Evolutionary conservation across 2,329 filamentous ascomycete genomes (phyloP), one percentile per base, ranked within the genome.

Genomic region (Chaetoscypha palmicola): DNA sequence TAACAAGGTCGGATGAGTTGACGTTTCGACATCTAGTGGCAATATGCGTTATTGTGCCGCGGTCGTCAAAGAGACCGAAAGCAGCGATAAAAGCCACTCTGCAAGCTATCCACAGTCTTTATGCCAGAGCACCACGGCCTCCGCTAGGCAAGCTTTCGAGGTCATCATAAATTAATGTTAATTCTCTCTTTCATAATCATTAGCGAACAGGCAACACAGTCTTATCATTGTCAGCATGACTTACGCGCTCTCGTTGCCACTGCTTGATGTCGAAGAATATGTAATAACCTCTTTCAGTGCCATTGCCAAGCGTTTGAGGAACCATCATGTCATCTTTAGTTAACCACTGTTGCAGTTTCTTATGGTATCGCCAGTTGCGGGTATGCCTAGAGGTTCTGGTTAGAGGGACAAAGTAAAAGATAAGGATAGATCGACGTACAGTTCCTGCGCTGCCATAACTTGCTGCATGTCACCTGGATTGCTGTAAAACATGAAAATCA

Each of bases 401-500:
- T 44, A 53, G 43, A 11, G 10, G 19, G 31, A 10, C n/a, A 22
- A 37, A 37, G 30, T 23, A 41, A 20, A 10, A 14, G n/a, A 21
- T 17, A 5, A 17, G 7, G 12, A 10, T 9, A 24, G 9, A 5
- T 44, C 35, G 24, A 53, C 76, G 64, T 64, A 82, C 77, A 83
- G 66, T 59, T 83, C 77, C 31, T 72, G 66, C 0, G 79, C 79
- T 2, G 79, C 79, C 64, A 80, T 66, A 37, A 79, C 73, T 58
- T 83, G 79, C 60, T 80, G 77, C 26, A 74, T 58, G 55, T 83
- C 79, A 34, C 72, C 68, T 5, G 79, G 76, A 47, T 76, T 80
- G 62, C 75, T 80, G 62, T 83, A 83, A 57, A 83, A 83, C 51
- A 83, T 83, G 72, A 76, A 81, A 62, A 83, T 77, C 37, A 83